Percentiles rank a stretch among this genome's conserved stretches.
Evolutionary conservation across 768 basidiomycete species (phyloP).

Genomic region (Leccinum incarnatum): DNA sequence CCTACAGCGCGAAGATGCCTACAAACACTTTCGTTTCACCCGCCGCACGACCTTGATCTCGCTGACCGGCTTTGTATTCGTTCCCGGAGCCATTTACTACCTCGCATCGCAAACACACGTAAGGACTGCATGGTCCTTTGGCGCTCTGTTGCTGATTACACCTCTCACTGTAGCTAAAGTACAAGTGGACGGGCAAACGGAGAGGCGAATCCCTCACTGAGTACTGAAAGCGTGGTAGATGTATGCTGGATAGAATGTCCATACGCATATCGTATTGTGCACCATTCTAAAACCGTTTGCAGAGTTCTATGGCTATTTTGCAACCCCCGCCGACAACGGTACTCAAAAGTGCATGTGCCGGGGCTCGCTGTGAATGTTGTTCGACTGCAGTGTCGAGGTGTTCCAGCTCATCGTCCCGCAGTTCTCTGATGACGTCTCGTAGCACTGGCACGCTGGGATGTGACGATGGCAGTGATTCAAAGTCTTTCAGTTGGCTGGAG

Average conservation of each 20-base stretch:
- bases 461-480: slow-evolving; percentile 57
- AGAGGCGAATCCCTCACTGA: slow-evolving; percentile 42
- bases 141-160: slow-evolving; percentile 6
- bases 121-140: slow-evolving; percentile 31
- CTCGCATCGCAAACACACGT: slow-evolving; percentile 40
- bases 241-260: slow-evolving; percentile 1
- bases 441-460: slow-evolving; percentile 81
- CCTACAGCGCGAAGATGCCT: slow-evolving; percentile 76
- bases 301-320: slow-evolving; percentile 85
- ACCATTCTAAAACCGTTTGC: slow-evolving; percentile 65
- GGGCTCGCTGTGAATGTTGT: slow-evolving; percentile 83
- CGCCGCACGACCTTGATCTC: slow-evolving; percentile 58
- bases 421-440: slow-evolving; percentile 70
- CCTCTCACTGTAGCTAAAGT: slow-evolving; percentile 40
- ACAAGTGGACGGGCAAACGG: slow-evolving; percentile 53
- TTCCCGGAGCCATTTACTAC: slow-evolving; percentile 56
- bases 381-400: slow-evolving; percentile 91
- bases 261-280: background rate
- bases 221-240: slow-evolving; percentile 15
- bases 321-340: slow-evolving; percentile 84
- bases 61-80: slow-evolving; percentile 59
- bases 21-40: slow-evolving; percentile 81
- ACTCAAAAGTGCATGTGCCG: slow-evolving; percentile 87
- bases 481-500: slow-evolving; percentile 74
- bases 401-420: slow-evolving; percentile 93